Base-by-base conservation (phyloP, 2,329 filamentous ascomycete genomes). In the Penicillium sp. region DNA sequence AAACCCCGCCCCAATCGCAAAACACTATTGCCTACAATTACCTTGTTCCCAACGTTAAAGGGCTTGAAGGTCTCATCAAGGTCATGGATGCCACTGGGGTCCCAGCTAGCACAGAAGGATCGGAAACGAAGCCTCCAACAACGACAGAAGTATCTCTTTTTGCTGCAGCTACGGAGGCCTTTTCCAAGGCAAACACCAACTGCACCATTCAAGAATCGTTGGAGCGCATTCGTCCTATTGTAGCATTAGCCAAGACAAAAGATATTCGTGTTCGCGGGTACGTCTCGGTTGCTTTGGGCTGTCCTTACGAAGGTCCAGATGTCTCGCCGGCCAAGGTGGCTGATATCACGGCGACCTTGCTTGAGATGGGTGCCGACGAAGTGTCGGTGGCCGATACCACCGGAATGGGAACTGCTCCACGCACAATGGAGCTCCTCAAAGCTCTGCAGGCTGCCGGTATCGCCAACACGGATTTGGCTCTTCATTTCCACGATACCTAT, bases 401-500 rank as follows among this genome's bases (percentile, higher is more conserved):
- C 0, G 87, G 87, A 49, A 89, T 89, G 87, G 87, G 87, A 17
- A 90, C 87, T 1, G 86, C 85, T 9, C 86, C 86, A 1, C 82
- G 84, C 56, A 89, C 87, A 0, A 74, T 81, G 61, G 83, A 85
- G 65, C 79, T 90, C 2, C 76, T 90, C 51, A 81, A 85, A 64
- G 84, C 86, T 2, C 73, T 90, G 56, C 82, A 81, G 31, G 84
- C 86, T 19, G 86, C 87, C 1, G 87, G 87, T 0, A 83, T 90
- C 55, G 81, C 84, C 56, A 84, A 81, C 57, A 82, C 81, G 44
- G 87, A 89, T 64, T 69, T 90, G 9, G 87, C 86, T 1, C 76
- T 89, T 61, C 87, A 90, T 71, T 89, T 89, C 70, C 87, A 90
- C 67, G 87, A 90, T 67, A 89, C 87, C 0, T 89, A 88, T 67